Percentiles rank a stretch among this genome's conserved stretches.
These are phyloP conservation scores for Galium porrigens DNA, from an alignment of 305 asterid genomes.

Conservation along the genomic window DNA sequence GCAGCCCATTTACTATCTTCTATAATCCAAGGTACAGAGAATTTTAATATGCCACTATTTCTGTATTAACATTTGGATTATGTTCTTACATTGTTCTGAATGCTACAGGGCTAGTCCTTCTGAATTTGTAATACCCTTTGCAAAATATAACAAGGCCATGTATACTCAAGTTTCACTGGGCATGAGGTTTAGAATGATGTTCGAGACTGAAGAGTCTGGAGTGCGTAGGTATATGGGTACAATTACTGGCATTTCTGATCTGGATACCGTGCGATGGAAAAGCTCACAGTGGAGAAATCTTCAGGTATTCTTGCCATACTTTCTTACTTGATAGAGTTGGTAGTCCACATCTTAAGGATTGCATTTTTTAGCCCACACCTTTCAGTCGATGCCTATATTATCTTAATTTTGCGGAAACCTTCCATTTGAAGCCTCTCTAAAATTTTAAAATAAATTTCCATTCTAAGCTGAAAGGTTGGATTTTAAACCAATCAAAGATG, in stretches of 20 bases:
- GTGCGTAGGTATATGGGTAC: constrained; percentile 97
- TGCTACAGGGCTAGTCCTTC: constrained; percentile 75
- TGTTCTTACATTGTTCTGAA: constrained; percentile 4
- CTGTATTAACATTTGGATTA: not conserved
- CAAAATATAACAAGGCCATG: constrained; percentile 89
- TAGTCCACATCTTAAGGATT: not conserved
- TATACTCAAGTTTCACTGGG: constrained; percentile 70
- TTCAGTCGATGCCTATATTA: not conserved
- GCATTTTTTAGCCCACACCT: not conserved
- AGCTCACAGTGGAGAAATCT: constrained; percentile 93
- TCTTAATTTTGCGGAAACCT: not conserved
- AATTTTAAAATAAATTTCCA: not conserved
- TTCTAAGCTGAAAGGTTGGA: too few relatives aligned
- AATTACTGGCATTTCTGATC: constrained; percentile 57
- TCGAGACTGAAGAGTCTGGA: constrained; percentile 88
- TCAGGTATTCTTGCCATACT: constrained; percentile 39
- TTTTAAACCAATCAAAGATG: not conserved
- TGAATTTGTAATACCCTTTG: constrained; percentile 83
- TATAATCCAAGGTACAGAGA: constrained; percentile 70
- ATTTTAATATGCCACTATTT: not conserved
- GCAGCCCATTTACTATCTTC: constrained; percentile 77
- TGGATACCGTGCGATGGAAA: constrained; percentile 82
- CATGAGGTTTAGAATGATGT: constrained; percentile 92
- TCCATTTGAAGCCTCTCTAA: not conserved
- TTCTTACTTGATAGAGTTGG: not conserved